Conservation (phyloP, 176 grass and related monocot species). For the Olyra latifolia region DNA sequence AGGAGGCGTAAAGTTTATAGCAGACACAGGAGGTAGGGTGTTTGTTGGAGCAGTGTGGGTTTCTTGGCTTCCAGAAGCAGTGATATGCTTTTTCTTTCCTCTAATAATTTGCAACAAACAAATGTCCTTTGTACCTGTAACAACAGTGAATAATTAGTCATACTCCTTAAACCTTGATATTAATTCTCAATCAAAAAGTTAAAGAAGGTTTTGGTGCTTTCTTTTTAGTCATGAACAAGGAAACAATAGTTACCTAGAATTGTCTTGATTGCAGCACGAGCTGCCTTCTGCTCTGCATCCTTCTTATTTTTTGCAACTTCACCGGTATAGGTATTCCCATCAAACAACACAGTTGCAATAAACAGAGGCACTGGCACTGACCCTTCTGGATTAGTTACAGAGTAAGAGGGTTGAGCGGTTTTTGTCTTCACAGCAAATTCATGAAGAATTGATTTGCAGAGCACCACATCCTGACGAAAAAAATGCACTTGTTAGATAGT, state of each 20-base stretch:
- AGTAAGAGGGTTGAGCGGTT: constrained; percentile 38
- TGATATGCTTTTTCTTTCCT: constrained; percentile 47
- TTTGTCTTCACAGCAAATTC: constrained; percentile 60
- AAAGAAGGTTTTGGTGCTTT: neutral
- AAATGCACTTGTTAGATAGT: constrained; percentile 9
- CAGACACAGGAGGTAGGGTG: neutral
- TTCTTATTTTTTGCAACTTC: constrained; percentile 54
- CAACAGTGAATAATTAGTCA: constrained; percentile 24
- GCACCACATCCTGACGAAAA: constrained; percentile 27
- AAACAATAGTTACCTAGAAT: constrained; percentile 67
- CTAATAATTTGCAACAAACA: constrained; percentile 47
- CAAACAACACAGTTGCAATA: constrained; percentile 50
- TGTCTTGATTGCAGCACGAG: constrained; percentile 45
- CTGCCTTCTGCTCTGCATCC: constrained; percentile 66
- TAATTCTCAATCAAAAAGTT: constrained; percentile 19
- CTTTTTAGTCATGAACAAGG: constrained; percentile 21
- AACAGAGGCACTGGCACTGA: neutral
- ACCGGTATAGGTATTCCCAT: constrained; percentile 53
- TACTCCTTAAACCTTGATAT: neutral
- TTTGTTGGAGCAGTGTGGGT: neutral
- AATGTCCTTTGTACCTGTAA: constrained; percentile 37
- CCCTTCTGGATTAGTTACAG: constrained; percentile 3
- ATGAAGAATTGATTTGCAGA: constrained; percentile 72
- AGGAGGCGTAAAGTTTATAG: constrained; percentile 11
- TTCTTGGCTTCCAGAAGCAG: constrained; percentile 17